Evolutionary conservation across 1,284 basidiomycete species (phyloP).

Genomic region (Ceratobasidium sp.): DNA sequence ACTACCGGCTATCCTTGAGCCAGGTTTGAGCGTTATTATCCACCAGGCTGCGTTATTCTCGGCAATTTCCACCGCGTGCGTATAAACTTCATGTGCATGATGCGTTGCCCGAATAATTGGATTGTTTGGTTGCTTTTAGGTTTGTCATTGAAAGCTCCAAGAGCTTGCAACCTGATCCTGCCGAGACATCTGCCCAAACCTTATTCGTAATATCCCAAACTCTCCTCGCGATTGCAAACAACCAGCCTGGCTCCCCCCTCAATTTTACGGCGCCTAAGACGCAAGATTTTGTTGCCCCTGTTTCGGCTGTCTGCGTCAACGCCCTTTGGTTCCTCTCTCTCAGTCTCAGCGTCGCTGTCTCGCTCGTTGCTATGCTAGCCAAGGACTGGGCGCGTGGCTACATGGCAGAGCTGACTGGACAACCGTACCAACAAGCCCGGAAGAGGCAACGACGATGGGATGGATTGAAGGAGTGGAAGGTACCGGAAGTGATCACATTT

Average conservation of each 20-base stretch:
- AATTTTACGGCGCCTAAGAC: background rate
- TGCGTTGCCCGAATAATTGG: background rate
- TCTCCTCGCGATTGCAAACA: background rate
- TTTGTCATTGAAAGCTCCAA: slow-evolving; percentile 18
- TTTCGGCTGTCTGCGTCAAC: background rate
- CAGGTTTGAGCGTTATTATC: background rate
- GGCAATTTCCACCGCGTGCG: slow-evolving; percentile 13
- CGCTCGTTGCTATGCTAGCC: too few relatives aligned
- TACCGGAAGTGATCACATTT: background rate
- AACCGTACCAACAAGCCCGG: slow-evolving; percentile 12
- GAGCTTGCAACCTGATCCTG: background rate
- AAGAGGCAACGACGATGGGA: slow-evolving; percentile 23
- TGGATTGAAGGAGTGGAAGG: slow-evolving; percentile 16
- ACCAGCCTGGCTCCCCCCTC: background rate
- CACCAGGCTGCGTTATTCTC: slow-evolving; percentile 22
- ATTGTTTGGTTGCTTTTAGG: background rate
- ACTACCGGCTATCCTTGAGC: too few relatives aligned
- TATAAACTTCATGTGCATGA: background rate
- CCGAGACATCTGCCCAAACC: background rate
- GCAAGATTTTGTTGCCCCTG: background rate
- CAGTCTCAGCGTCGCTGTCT: too few relatives aligned
- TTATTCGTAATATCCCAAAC: background rate
- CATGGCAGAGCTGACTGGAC: slow-evolving; percentile 19
- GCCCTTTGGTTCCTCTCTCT: too few relatives aligned
- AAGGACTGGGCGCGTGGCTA: background rate